Base-by-base conservation (phyloP, 805 yeast genomes). In the Myxozyma vanderwaltii region DNA sequence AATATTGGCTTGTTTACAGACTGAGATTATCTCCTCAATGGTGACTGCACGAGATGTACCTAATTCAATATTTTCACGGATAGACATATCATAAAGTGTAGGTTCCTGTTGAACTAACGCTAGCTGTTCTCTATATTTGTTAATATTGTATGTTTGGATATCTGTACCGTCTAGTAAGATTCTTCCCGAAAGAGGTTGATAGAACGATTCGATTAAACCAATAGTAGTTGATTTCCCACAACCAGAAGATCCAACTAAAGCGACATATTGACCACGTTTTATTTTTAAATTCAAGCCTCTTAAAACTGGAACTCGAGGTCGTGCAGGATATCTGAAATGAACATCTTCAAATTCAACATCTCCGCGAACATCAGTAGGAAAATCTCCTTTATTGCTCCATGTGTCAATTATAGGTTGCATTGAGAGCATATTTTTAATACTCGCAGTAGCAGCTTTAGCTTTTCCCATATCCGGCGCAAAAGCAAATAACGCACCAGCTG, bases 211-310 rank as follows among this genome's bases (percentile, higher is more conserved):
- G 36, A 85, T 71, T 23, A 84, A 70, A 64, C 83, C 86, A 4
- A 84, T 76, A 7, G 85, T 77, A 0, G 70, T 67, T 52, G 64
- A 58, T 51, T 4, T 77, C 71, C 44, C 90, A 19, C 71, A 68
- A 6, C 96, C 23, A 89, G 85, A 3, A 92, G 95, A 86, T 0
- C 96, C 97, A n/a, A 90, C 96, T 66, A 90, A 82, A 12, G 96
- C 97, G 38, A 89, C 92, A 68, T 87, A 89, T 67, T 84, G 74
- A 6, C 96, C 96, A 1, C 90, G 86, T 8, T 91, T 89, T 81
- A 71, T 56, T 4, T 46, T 44, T 31, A 71, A 56, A 43, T 63
- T 58, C 24, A 71, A 56, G 21, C 70, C 69, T 2, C 62, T 58
- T 21, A 71, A 54, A 4, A 70, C 69, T 10, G 68, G 64, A 13